These are phyloP conservation scores for Stramenopiles sp. DNA, from an alignment of 352 stramenopile genomes.

Conservation along the genomic window DNA sequence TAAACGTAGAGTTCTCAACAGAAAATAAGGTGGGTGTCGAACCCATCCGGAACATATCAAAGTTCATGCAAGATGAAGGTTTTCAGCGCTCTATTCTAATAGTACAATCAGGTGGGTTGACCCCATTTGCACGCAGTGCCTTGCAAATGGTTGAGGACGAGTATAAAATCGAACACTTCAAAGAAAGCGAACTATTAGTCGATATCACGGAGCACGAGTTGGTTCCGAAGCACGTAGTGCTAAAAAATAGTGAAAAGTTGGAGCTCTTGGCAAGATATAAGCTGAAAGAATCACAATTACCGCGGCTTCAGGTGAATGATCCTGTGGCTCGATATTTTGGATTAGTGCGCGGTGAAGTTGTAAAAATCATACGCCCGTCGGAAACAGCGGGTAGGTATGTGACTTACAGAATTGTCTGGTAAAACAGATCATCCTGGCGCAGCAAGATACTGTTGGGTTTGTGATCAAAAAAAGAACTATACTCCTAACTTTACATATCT, in stretches of 20 bases:
- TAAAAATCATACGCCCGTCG: slow-evolving; percentile 97
- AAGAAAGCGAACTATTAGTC: slow-evolving; percentile 95
- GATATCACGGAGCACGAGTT: slow-evolving; percentile 99
- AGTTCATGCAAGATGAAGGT: slow-evolving; percentile 23
- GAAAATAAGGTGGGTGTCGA: slow-evolving; percentile 13
- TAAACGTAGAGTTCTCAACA: slow-evolving; percentile 33
- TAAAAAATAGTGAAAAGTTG: slow-evolving; percentile 85
- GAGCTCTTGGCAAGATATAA: slow-evolving; percentile 95
- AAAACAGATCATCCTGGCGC: too few relatives aligned
- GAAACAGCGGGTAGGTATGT: slow-evolving; percentile 98
- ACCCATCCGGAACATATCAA: slow-evolving; percentile 16
- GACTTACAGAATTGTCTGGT: slow-evolving; percentile 97
- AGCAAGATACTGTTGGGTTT: too few relatives aligned
- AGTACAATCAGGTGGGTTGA: not conserved
- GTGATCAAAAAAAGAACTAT: too few relatives aligned
- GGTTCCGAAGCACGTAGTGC: slow-evolving; percentile 91
- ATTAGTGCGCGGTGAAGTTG: slow-evolving; percentile 87
- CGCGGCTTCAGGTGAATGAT: slow-evolving; percentile 94
- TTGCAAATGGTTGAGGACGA: slow-evolving; percentile 35
- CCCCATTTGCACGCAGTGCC: slow-evolving; percentile 5
- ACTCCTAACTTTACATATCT: too few relatives aligned
- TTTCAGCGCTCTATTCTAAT: not conserved
- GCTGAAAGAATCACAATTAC: slow-evolving; percentile 95
- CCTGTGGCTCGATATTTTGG: slow-evolving; percentile 92
- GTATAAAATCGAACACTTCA: slow-evolving; percentile 75